phyloP scores from a whole-genome alignment of 768 basidiomycete species.

The Chiua virens region DNA sequence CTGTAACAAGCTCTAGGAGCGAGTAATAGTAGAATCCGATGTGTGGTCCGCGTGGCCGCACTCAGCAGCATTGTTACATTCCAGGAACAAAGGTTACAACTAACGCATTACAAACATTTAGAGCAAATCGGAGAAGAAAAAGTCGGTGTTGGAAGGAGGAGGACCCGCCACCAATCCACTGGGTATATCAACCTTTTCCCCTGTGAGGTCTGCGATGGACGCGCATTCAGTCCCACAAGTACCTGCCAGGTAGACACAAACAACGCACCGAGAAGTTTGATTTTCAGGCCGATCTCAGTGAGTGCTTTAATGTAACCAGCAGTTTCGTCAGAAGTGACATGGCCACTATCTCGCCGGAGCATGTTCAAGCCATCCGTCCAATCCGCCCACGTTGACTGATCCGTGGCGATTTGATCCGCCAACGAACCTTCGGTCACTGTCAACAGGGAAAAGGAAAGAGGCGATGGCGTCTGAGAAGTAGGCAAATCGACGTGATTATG shows the following conservation, averaged over 20 bases:
- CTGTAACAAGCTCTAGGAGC: slow-evolving; percentile 22
- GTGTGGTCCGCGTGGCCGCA: background rate
- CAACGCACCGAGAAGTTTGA: slow-evolving; percentile 76
- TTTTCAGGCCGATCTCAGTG: slow-evolving; percentile 90
- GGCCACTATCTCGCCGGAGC: slow-evolving; percentile 77
- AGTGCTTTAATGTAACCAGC: slow-evolving; percentile 82
- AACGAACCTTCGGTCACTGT: slow-evolving; percentile 68
- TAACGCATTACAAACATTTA: slow-evolving; percentile 17
- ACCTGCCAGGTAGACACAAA: background rate
- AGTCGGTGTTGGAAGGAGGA: slow-evolving; percentile 77
- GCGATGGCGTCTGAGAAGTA: slow-evolving; percentile 56
- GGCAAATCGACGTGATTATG: slow-evolving; percentile 63
- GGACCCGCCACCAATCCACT: slow-evolving; percentile 74
- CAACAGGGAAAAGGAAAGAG: slow-evolving; percentile 75
- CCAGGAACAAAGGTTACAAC: slow-evolving; percentile 8
- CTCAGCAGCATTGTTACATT: slow-evolving; percentile 1
- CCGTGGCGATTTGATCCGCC: slow-evolving; percentile 77
- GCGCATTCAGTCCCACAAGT: background rate
- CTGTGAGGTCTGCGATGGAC: slow-evolving; percentile 67
- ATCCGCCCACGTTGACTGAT: slow-evolving; percentile 82
- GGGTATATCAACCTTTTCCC: slow-evolving; percentile 88
- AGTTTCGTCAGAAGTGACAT: slow-evolving; percentile 82
- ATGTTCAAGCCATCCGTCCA: slow-evolving; percentile 95
- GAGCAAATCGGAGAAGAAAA: slow-evolving; percentile 75
- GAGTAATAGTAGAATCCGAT: slow-evolving; percentile 22